These are phyloP conservation scores for Myriosclerotinia scirpicola DNA, from an alignment of 2,329 filamentous ascomycete species.

Conservation along the genomic window DNA sequence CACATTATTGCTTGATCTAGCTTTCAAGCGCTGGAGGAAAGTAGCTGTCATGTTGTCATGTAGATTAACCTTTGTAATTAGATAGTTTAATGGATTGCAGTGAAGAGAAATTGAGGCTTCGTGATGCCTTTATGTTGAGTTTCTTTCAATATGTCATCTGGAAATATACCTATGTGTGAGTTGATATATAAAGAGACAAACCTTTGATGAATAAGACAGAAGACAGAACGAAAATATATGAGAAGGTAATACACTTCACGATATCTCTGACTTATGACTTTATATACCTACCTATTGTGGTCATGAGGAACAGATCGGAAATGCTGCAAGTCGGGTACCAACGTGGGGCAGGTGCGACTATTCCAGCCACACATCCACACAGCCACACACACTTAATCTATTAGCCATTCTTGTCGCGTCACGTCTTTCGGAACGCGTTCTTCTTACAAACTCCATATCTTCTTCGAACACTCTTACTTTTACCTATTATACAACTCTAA, in stretches of 20 bases:
- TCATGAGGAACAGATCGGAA: constrained; percentile 8
- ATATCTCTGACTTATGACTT: constrained; percentile 3
- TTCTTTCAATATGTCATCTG: background rate
- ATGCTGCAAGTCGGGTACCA: constrained; percentile 1
- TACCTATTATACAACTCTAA: constrained; percentile 13
- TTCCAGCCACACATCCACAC: background rate
- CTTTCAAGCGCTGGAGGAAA: constrained; percentile 1
- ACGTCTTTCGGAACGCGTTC: constrained; percentile 13
- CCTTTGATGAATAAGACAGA: background rate
- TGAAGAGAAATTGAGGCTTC: background rate
- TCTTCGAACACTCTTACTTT: background rate
- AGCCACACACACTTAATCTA: constrained; percentile 11
- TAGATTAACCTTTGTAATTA: background rate
- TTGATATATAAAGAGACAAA: background rate
- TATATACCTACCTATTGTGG: background rate
- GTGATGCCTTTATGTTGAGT: background rate
- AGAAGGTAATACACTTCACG: background rate
- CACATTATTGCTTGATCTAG: constrained; percentile 50
- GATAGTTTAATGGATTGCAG: background rate
- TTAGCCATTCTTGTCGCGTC: constrained; percentile 19
- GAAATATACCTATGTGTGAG: too few relatives aligned
- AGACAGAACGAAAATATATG: background rate
- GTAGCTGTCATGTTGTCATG: constrained; percentile 5
- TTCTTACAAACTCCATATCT: constrained; percentile 10
- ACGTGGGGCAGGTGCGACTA: constrained; percentile 3